Base-by-base conservation (phyloP, 805 yeast species). In the Priceomyces carsonii region DNA sequence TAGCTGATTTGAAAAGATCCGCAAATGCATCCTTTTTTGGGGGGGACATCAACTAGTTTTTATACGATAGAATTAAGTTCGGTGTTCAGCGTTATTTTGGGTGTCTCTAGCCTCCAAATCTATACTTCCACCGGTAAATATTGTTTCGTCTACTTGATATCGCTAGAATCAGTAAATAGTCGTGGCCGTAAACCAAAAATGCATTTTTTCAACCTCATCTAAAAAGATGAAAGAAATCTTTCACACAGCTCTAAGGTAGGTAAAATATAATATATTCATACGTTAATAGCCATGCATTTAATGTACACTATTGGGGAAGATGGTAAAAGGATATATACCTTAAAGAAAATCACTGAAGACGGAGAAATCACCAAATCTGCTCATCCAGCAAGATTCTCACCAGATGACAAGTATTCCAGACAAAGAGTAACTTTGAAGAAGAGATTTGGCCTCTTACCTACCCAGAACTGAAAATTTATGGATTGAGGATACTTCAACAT, bases 321-420 rank as follows among this genome's bases (percentile, higher is more conserved):
- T 53, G 99, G 99, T 53, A 91, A 91, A 77, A 85, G 99, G 68
- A 66, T 85, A 55, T 93, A 93, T 78, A 93, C 99, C 36, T 75
- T 93, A 50, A 73, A 86, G 65, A 93, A 93, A 73, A 47, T 60
- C 52, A 82, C 95, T 38, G 89, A 75, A 43, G 67, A 73, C 6
- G 98, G 99, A 44, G 96, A 89, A 64, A 89, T 91, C 73, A 95
- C 99, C 60, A 88, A 89, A 73, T 85, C 96, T 50, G 99, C 99
- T 26, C 99, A 93, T 67, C 99, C 99, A 44, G 99, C 99, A 35
- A 84, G 99, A 71, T 93, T 93, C 67, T 93, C 99, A 21, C 99
- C 99, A 51, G 99, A 93, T 64, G 99, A 93, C 79, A 93, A 93
- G 72, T 91, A 88, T 75, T 93, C 99, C 31, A 85, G 97, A 75